Conservation (phyloP, 1,139 yeast genomes). For the Suhomyces maxii region DNA sequence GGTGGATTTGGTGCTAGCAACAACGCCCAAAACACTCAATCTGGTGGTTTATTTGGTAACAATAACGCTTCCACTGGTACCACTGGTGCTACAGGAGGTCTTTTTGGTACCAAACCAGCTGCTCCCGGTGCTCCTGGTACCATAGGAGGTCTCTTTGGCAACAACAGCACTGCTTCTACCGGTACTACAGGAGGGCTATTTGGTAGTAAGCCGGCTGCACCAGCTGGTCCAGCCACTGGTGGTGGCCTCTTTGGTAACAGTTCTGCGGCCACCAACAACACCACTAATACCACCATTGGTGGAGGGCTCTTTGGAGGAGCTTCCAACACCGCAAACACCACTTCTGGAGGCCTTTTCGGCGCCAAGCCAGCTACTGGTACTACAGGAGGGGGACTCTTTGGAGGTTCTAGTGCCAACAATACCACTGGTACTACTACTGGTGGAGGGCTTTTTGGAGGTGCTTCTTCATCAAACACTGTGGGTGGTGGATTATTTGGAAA, state of each 20-base stretch:
- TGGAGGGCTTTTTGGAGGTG: constrained; percentile 10
- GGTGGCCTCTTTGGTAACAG: constrained; percentile 16
- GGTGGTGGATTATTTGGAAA: background rate
- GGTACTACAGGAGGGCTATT: constrained; percentile 12
- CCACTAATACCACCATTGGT: background rate
- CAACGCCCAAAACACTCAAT: background rate
- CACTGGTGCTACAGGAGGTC: constrained; percentile 9
- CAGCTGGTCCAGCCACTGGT: constrained; percentile 7
- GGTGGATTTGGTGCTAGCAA: constrained; percentile 2
- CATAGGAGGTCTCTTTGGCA: constrained; percentile 4
- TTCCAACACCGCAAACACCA: constrained; percentile 1
- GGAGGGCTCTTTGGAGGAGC: constrained; percentile 17
- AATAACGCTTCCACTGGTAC: constrained; percentile 7
- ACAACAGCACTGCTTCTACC: constrained; percentile 5
- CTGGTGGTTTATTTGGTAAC: constrained; percentile 15
- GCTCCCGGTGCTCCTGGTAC: constrained; percentile 5
- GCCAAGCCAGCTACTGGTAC: constrained; percentile 1
- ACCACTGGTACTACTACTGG: background rate
- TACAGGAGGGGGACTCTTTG: constrained; percentile 2
- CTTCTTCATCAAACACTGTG: background rate
- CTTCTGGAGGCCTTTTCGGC: constrained; percentile 13
- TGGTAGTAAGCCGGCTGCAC: constrained; percentile 13
- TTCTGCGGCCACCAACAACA: background rate
- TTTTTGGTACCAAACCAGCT: constrained; percentile 15
- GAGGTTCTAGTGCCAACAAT: background rate